Evolutionary conservation across 2,329 filamentous ascomycete genomes (phyloP), one percentile per base, ranked within the genome.

Genomic region (Bimuria novae-zelandiae): DNA sequence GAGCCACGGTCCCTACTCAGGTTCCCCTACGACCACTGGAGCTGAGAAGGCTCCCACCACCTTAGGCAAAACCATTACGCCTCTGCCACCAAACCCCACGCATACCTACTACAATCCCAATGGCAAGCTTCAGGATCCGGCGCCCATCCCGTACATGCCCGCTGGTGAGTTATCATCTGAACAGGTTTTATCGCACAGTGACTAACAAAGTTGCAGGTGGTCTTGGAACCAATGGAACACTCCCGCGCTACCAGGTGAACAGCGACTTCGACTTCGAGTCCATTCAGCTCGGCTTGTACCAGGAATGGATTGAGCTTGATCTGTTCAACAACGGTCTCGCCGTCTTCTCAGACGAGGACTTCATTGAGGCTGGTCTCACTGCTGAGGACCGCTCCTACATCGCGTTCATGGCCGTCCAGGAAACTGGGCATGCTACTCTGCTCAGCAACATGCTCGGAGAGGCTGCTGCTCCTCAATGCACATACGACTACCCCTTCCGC

Each of bases 261-360:
- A 90, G 87, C 58, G 90, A 95, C 66, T 94, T 92, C 67, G 90
- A 94, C 72, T 94, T 88, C 69, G 82, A 93, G 69, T 92, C 89
- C 0, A 80, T 94, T 25, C 82, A 85, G 0, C 78, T 94, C 11
- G 89, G 83, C 11, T 77, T 93, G 0, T 92, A 93, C 68, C 88
- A 92, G 64, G 90, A 94, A 73, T 94, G 85, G 82, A 91, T 93
- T 49, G 89, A 94, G 75, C 80, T 94, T 1, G 90, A 94, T 68
- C 80, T 91, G 12, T 94, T 94, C 81, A 86, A 89, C 71, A 85
- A 88, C 67, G 89, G 88, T 12, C 80, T 94, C 3, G 84, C 83
- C 0, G 83, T 79, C 0, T 94, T 90, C 73, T 84, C 84, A 1
- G 83, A 79, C 0, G 79, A 83, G 27, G 88, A 94, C 14, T 94